A percentile compares a stretch with the other conserved stretches of the same genome.
These are phyloP conservation scores for Plantago elongata DNA, from an alignment of 257 asterid genomes.

Conservation along the genomic window DNA sequence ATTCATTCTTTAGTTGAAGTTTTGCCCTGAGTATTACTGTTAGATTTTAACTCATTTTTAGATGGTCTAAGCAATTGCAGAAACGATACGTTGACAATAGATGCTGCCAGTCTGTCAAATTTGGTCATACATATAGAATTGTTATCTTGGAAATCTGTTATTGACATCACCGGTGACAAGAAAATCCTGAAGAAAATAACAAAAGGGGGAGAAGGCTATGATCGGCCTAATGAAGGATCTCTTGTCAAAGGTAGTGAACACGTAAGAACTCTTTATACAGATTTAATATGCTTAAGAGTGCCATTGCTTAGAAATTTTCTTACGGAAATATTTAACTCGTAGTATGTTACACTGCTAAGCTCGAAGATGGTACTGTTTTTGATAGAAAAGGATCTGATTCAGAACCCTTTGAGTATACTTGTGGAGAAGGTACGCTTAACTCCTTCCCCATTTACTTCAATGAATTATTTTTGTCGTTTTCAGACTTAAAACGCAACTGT, in stretches of 20 bases:
- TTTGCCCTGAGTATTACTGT: not conserved
- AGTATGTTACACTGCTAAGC: constrained; percentile 39
- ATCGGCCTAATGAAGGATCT: constrained; percentile 53
- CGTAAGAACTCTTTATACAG: too few species aligned
- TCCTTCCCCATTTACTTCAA: not conserved
- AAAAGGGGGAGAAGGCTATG: constrained; percentile 46
- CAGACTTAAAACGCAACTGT: not conserved
- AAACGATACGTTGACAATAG: constrained; percentile 19
- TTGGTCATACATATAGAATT: constrained; percentile 46
- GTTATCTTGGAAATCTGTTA: constrained; percentile 48
- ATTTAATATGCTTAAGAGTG: not conserved
- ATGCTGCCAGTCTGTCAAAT: constrained; percentile 18
- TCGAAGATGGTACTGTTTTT: constrained; percentile 41
- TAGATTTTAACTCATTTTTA: constrained; percentile 18
- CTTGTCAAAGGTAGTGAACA: constrained; percentile 36
- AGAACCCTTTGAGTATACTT: constrained; percentile 42
- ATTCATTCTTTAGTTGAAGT: too few species aligned
- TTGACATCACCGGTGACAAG: constrained; percentile 45
- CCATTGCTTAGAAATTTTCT: too few species aligned
- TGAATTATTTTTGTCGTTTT: not conserved
- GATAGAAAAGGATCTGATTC: constrained; percentile 46
- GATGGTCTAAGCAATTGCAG: constrained; percentile 34
- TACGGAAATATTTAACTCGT: not conserved
- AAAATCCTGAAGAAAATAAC: constrained; percentile 40
- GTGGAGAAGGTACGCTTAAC: constrained; percentile 41